Evolutionary conservation across 2,329 filamentous ascomycete genomes (phyloP), one percentile per base, ranked within the genome.

Genomic region (Nigrograna mackinnonii): DNA sequence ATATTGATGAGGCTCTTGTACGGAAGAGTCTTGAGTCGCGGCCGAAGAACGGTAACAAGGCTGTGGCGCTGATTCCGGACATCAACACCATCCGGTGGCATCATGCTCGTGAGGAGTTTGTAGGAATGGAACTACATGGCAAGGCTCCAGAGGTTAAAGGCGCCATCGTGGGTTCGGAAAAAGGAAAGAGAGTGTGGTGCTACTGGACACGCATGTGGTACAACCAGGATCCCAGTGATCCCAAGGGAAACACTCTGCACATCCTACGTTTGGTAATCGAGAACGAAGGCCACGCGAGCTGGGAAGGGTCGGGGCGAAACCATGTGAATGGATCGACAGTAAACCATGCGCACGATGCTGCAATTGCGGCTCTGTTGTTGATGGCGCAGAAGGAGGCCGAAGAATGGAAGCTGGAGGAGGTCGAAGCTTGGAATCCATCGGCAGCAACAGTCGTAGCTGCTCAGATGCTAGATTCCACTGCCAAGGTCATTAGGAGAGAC

Each of bases 381-480:
- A 73, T 84, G 33, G 91, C 90, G 4, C 83, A 86, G 57, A 69
- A 70, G 6, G 83, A 95, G 67, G 91, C 91, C 2, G 69, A 75
- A 3, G 75, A 81, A 43, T 95, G 89, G 86, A 73, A 79, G 33
- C 82, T 89, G 71, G 75, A 77, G 30, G 77, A 82, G 34, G 81
- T 96, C 3, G 80, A 91, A 63, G 74, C 92, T 38, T 97, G 92
- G 92, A 95, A 94, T 61, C 91, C 91, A 0, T 79, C 79, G 4
- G 72, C 79, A 64, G 64, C 60, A 49, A 64, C 68, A 11, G 42
- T 77, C 21, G 65, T 66, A 20, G 75, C 71, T 31, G 73, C 68
- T 9, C 57, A 62, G 50, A 54, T 50, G 13, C 55, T 86, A 30
- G 68, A 84, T 1, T 67, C 74, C 28, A 60, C 57, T 19, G 68